Percentiles rank a stretch among this genome's conserved stretches.
Evolutionary conservation across 1,284 basidiomycete species (phyloP).

Genomic region (Apiotrichum sp.): DNA sequence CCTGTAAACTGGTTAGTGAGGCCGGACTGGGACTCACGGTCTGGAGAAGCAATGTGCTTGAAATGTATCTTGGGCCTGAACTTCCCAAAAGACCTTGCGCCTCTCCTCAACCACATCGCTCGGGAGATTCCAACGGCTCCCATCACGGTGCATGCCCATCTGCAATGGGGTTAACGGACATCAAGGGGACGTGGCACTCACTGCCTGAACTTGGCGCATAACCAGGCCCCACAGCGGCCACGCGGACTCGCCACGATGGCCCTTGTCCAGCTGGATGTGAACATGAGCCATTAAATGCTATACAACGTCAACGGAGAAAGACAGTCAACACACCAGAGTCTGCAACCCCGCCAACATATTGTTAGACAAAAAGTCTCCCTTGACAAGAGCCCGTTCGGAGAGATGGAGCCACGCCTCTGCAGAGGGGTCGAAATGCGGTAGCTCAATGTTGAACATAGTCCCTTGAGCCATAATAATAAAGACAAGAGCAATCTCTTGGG

Average conservation of each 20-base stretch:
- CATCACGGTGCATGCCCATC: slow-evolving; percentile 42
- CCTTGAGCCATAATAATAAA: slow-evolving; percentile 32
- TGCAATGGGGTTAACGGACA: no score
- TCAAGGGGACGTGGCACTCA: no score
- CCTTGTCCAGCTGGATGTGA: slow-evolving; percentile 27
- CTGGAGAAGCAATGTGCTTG: slow-evolving; percentile 31
- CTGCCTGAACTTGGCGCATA: slow-evolving; percentile 30
- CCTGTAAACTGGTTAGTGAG: slow-evolving; percentile 15
- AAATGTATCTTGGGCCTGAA: slow-evolving; percentile 25
- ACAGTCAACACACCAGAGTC: slow-evolving; percentile 17
- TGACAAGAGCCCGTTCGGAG: slow-evolving; percentile 25
- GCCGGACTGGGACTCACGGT: slow-evolving; percentile 8
- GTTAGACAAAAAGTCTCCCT: slow-evolving; percentile 30
- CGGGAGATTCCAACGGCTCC: slow-evolving; percentile 30
- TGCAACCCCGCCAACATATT: slow-evolving; percentile 32
- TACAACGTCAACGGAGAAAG: neutral
- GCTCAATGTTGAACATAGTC: slow-evolving; percentile 31
- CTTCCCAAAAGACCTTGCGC: slow-evolving; percentile 34
- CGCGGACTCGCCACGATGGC: slow-evolving; percentile 31
- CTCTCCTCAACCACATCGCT: slow-evolving; percentile 28
- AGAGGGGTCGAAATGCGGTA: slow-evolving; percentile 28
- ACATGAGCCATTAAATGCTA: slow-evolving; percentile 28
- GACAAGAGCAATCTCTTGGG: slow-evolving; percentile 28
- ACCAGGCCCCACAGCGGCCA: slow-evolving; percentile 41
- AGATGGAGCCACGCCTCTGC: slow-evolving; percentile 28